Evolutionary conservation across 495 filamentous ascomycete species (phyloP).

Genomic region (Cercophora samala): DNA sequence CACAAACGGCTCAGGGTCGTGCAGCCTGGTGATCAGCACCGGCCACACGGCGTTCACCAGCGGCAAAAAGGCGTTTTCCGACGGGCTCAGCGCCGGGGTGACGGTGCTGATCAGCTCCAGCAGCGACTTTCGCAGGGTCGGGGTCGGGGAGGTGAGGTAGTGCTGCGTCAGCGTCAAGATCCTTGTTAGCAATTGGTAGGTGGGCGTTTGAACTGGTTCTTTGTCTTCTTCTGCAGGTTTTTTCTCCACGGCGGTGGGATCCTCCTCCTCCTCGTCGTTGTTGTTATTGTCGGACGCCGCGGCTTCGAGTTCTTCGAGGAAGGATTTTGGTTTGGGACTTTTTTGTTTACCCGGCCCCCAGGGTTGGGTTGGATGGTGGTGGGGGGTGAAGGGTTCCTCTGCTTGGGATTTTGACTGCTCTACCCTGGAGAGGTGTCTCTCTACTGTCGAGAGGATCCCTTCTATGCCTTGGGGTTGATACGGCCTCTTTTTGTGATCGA

Average conservation of each 20-base stretch:
- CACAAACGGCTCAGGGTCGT: conserved; percentile 75
- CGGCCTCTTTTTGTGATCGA: conserved; percentile 39
- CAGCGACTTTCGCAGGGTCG: conserved; percentile 70
- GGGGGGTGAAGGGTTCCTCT: conserved; percentile 20
- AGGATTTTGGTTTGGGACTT: conserved; percentile 39
- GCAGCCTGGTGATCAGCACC: conserved; percentile 63
- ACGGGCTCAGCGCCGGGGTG: conserved; percentile 61
- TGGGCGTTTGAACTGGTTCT: conserved; percentile 32
- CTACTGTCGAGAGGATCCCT: conserved; percentile 22
- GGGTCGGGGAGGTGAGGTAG: conserved; percentile 80
- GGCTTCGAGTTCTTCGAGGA: conserved; percentile 40
- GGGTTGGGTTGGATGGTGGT: conserved; percentile 28
- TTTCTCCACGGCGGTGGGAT: conserved; percentile 33
- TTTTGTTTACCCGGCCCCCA: conserved; percentile 41
- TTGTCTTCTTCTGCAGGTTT: conserved; percentile 43
- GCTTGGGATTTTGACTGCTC: conserved; percentile 15
- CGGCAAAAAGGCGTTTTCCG: conserved; percentile 81
- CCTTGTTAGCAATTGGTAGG: conserved; percentile 61
- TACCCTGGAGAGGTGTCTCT: conserved; percentile 22
- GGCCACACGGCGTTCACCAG: conserved; percentile 89
- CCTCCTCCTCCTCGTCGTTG: conserved; percentile 21
- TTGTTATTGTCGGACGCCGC: conserved; percentile 11
- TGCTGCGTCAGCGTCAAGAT: conserved; percentile 72
- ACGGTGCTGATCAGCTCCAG: conserved; percentile 69
- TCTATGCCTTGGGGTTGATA: conserved; percentile 12